Conservation (phyloP, 495 filamentous ascomycete species). For the Mytilinidion resinicola region DNA sequence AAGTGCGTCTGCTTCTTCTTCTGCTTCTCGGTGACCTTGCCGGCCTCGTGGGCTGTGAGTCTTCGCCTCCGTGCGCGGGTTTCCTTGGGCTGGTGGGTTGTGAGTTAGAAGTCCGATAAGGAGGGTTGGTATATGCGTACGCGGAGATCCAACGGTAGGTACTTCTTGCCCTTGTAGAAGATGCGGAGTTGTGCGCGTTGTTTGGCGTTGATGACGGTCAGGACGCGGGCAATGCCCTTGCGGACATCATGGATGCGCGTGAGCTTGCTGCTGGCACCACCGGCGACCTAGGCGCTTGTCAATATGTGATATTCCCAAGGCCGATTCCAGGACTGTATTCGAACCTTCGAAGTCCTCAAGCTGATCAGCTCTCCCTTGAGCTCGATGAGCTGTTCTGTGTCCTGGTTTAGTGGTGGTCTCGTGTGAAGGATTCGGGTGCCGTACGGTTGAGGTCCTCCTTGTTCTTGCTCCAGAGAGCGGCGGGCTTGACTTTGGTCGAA, state of each 20-base stretch:
- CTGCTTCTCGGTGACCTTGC: constrained; percentile 75
- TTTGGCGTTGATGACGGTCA: constrained; percentile 99
- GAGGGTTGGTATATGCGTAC: constrained; percentile 12
- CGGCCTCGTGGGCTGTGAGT: constrained; percentile 82
- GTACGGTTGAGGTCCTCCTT: constrained; percentile 78
- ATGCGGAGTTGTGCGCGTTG: constrained; percentile 94
- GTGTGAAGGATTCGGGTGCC: background rate
- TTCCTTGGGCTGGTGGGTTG: constrained; percentile 46
- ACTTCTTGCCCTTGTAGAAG: constrained; percentile 99
- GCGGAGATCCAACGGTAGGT: constrained; percentile 89
- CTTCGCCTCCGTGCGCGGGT: constrained; percentile 92
- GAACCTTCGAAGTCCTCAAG: constrained; percentile 12
- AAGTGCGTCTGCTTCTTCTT: constrained; percentile 94
- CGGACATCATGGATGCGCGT: constrained; percentile 98
- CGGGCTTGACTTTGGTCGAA: constrained; percentile 86
- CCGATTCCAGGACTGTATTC: background rate
- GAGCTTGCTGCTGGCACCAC: constrained; percentile 85
- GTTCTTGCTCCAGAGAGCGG: constrained; percentile 95
- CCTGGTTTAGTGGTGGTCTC: background rate
- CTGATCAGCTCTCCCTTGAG: constrained; percentile 78
- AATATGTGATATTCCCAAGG: background rate
- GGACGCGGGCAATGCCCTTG: constrained; percentile 96
- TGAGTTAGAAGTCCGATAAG: constrained; percentile 86
- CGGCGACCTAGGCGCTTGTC: constrained; percentile 67
- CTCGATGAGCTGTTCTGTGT: constrained; percentile 27